Conservation (phyloP, 768 basidiomycete species). For the Pleurotus djamor region DNA sequence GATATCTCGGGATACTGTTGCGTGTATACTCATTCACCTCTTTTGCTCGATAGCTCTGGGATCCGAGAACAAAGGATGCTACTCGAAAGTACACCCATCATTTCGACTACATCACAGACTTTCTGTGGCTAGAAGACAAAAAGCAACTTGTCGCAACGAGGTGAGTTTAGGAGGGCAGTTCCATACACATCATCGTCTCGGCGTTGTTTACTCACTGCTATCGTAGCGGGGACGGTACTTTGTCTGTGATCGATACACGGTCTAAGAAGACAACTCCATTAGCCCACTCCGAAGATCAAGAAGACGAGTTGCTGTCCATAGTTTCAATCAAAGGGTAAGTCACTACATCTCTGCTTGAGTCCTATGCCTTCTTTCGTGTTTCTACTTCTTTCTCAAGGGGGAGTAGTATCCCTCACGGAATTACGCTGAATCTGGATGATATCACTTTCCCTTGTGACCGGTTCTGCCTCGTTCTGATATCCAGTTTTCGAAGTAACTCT, state of each 20-base stretch:
- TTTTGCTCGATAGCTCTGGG: constrained; percentile 73
- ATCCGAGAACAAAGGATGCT: constrained; percentile 66
- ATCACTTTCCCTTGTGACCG: too few species aligned
- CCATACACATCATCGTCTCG: background rate
- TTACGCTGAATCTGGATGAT: too few species aligned
- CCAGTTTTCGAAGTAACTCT: background rate
- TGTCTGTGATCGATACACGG: constrained; percentile 90
- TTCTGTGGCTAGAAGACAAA: constrained; percentile 82
- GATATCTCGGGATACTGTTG: background rate
- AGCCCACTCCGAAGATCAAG: constrained; percentile 92
- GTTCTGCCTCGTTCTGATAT: background rate
- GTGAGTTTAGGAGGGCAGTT: constrained; percentile 34
- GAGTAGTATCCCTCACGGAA: background rate
- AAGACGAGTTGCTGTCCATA: constrained; percentile 89
- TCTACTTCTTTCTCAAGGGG: background rate
- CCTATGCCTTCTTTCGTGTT: constrained; percentile 3
- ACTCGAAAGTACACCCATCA: constrained; percentile 79
- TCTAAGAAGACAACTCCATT: constrained; percentile 76
- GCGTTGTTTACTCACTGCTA: background rate
- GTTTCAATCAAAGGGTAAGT: constrained; percentile 79
- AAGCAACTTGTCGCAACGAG: constrained; percentile 86
- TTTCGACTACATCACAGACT: constrained; percentile 93
- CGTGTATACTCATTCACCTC: background rate
- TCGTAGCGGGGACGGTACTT: constrained; percentile 84
- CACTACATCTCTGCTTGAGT: constrained; percentile 10